phyloP scores from a whole-genome alignment of 192 early-diverging fungal species.

The Phlyctochytrium bullatum region DNA sequence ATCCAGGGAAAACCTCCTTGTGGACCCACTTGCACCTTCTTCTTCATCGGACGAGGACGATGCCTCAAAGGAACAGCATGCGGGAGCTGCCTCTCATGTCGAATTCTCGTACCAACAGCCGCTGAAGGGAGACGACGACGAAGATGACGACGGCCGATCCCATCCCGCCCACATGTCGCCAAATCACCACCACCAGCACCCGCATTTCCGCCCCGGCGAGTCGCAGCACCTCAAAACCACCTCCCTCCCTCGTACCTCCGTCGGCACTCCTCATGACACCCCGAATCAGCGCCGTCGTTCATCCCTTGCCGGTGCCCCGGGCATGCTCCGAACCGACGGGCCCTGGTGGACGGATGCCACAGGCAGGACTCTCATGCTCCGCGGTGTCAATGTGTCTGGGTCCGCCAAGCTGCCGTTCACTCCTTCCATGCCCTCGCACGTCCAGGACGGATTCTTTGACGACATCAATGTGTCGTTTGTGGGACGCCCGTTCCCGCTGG shows the following conservation, averaged over 20 bases:
- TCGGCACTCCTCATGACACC: neutral
- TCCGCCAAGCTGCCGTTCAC: constrained; percentile 61
- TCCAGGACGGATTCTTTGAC: constrained; percentile 62
- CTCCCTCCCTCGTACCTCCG: neutral
- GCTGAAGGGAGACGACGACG: neutral
- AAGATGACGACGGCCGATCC: neutral
- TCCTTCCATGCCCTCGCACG: constrained; percentile 37
- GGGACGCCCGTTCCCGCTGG: constrained; percentile 71
- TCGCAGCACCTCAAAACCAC: neutral
- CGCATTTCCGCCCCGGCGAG: too few relatives aligned
- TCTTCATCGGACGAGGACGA: too few relatives aligned
- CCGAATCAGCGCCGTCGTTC: constrained; percentile 1
- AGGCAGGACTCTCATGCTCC: constrained; percentile 61
- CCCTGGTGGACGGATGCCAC: constrained; percentile 10
- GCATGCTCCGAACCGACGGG: neutral
- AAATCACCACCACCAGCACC: neutral
- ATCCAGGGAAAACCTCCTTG: too few relatives aligned
- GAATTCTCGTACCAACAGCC: neutral
- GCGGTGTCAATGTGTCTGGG: constrained; percentile 76
- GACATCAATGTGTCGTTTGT: constrained; percentile 70
- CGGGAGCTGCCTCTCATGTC: too few relatives aligned
- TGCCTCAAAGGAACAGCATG: too few relatives aligned
- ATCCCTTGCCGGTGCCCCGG: constrained; percentile 1
- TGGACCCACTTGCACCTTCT: too few relatives aligned
- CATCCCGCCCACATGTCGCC: neutral